Evolutionary conservation across 176 grass and related monocot genomes (phyloP), one percentile per base, ranked within the genome.

Genomic region (Oryza rufipogon): DNA sequence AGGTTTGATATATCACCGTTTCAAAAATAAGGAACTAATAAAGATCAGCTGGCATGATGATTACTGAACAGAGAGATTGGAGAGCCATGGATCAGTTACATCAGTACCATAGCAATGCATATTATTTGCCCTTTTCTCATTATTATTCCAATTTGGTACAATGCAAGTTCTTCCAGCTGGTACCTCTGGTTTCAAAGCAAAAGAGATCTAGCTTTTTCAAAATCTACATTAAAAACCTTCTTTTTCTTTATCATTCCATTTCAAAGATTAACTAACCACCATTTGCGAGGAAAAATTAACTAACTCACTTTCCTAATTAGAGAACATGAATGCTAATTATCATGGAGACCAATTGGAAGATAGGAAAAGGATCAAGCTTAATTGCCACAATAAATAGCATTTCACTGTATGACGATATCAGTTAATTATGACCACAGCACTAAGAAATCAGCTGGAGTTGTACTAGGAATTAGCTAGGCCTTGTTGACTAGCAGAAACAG

Each of bases 201-300:
- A 84, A 67, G 28, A 36, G 60, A 51, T 56, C 1, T 72, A 73
- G 25, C 81, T 63, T 68, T 83, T 76, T 76, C 25, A 3, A 83
- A 3, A 83, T 84, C 72, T 41, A 54, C 63, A 84, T 84, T 76
- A 25, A 84, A 76, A 20, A 68, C 48, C 45, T 22, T 12, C 81
- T 75, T 84, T 84, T 76, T 44, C 54, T n/a, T 64, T 6, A 36
- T 65, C 23, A 9, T 75, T 48, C 44, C 9, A 5, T 65, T 66
- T 67, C 44, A 25, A 67, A 75, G 58, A 52, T 47, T 51, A 83
- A 33, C 81, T 74, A 83, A 83, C 56, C 70, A 82, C 30, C 56
- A 46, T 74, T 60, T 2, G 19, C 19, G 1, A 9, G 56, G 56
- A 0, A 60, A 60, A 7, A 60, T n/a, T n/a, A n/a, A 60, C 0